Evolutionary conservation across 306 rosid species (phyloP).

Genomic region (Astragalus membranaceus): DNA sequence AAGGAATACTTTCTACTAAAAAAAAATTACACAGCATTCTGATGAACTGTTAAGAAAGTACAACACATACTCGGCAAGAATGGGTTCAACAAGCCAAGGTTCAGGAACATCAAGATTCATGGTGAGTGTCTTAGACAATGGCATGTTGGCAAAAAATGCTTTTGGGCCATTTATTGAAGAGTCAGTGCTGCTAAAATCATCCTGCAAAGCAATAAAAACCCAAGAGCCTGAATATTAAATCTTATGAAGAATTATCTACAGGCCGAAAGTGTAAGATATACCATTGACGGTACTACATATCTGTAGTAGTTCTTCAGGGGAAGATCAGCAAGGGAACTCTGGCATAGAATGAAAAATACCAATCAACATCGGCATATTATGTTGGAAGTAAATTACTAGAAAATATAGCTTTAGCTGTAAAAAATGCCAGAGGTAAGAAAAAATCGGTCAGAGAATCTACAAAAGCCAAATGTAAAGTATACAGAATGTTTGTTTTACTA

Average conservation of each 20-base stretch:
- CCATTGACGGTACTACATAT: slow-evolving; percentile 86
- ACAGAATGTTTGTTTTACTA: neutral
- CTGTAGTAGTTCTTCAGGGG: slow-evolving; percentile 97
- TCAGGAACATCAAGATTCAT: slow-evolving; percentile 99
- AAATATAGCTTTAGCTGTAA: neutral
- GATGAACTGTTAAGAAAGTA: neutral
- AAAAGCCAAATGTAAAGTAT: slow-evolving; percentile 9
- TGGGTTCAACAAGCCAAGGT: slow-evolving; percentile 99
- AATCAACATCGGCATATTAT: slow-evolving; percentile 11
- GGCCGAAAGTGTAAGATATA: slow-evolving; percentile 28
- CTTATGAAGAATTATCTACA: neutral
- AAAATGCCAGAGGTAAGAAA: slow-evolving; percentile 5
- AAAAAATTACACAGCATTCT: neutral
- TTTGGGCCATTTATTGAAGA: slow-evolving; percentile 79
- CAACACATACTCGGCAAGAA: slow-evolving; percentile 71
- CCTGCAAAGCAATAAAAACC: slow-evolving; percentile 55
- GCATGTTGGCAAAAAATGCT: slow-evolving; percentile 98
- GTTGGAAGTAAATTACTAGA: slow-evolving; percentile 9
- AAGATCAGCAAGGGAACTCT: slow-evolving; percentile 98
- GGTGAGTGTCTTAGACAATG: slow-evolving; percentile 90
- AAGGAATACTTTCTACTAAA: neutral
- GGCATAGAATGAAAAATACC: slow-evolving; percentile 34
- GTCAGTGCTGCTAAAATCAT: slow-evolving; percentile 78
- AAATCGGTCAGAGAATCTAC: slow-evolving; percentile 10
- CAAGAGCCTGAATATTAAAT: slow-evolving; percentile 30